A percentile compares a stretch with the other conserved stretches of the same genome.
These are phyloP conservation scores for Telfairia occidentalis DNA, from an alignment of 331 rosid species.

Conservation along the genomic window DNA sequence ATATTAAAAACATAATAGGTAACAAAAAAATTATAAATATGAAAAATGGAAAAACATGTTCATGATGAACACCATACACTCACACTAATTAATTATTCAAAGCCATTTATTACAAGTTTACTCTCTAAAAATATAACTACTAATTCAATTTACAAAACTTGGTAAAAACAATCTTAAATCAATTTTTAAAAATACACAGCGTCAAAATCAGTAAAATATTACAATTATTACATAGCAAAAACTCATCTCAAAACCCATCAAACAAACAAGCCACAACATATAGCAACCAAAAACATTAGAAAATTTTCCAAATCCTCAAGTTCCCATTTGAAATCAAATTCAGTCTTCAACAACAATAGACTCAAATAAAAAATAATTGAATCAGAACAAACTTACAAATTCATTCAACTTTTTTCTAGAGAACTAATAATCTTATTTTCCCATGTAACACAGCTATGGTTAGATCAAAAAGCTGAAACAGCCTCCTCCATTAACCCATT, in stretches of 20 bases:
- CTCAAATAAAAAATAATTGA: not conserved
- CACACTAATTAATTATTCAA: no score
- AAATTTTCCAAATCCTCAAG: not conserved
- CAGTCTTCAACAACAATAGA: not conserved
- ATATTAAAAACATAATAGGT: no score
- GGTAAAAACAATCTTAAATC: no score
- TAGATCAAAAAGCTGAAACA: not conserved
- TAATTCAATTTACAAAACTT: no score
- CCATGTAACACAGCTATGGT: not conserved
- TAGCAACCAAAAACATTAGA: not conserved
- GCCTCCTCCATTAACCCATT: not conserved
- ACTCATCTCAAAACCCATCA: not conserved
- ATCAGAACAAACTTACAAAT: not conserved
- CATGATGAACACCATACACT: no score
- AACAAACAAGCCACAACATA: not conserved
- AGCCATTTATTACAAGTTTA: no score
- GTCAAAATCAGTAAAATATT: not conserved
- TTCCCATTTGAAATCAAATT: not conserved
- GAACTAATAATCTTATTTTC: not conserved
- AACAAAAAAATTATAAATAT: no score
- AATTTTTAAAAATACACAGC: no score
- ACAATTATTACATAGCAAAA: not conserved
- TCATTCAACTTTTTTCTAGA: not conserved
- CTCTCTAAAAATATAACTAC: no score
- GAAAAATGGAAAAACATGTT: no score